These are phyloP conservation scores for Thalassiosira mediterranea DNA, from an alignment of 352 stramenopile genomes.

Conservation along the genomic window DNA sequence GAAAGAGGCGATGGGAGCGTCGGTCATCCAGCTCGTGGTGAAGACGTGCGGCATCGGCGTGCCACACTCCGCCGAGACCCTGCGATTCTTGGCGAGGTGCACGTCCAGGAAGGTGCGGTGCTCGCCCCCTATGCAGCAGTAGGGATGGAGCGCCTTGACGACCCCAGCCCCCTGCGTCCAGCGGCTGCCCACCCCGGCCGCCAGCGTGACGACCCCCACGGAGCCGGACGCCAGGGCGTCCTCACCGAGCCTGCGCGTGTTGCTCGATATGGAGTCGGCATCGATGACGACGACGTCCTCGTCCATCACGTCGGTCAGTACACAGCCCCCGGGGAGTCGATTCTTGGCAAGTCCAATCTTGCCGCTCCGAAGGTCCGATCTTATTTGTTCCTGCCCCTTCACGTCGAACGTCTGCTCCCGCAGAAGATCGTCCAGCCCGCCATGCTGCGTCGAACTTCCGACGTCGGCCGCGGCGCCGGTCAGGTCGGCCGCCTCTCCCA, in stretches of 20 bases:
- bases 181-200: conserved; percentile 61
- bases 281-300: conserved; percentile 57
- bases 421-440: conserved; percentile 51
- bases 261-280: conserved; percentile 32
- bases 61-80: conserved; percentile 43
- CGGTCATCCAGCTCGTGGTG: conserved; percentile 74
- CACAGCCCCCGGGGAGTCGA: conserved; percentile 41
- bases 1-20: conserved; percentile 50
- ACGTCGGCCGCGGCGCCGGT: background rate
- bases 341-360: conserved; percentile 69
- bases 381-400: conserved; percentile 48
- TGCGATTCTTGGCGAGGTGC: conserved; percentile 66
- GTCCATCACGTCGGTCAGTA: conserved; percentile 49
- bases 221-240: conserved; percentile 52
- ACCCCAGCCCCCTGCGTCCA: conserved; percentile 70
- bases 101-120: conserved; percentile 68
- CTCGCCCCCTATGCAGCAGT: conserved; percentile 57
- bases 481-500: background rate
- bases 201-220: conserved; percentile 60
- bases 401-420: conserved; percentile 57
- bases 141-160: conserved; percentile 66
- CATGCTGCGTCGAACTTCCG: conserved; percentile 1
- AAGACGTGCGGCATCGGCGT: conserved; percentile 59
- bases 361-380: conserved; percentile 45
- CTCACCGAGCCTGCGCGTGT: conserved; percentile 30